Evolutionary conservation across 495 filamentous ascomycete species (phyloP), one percentile per base, ranked within the genome.

Genomic region (Hyaloscypha variabilis): DNA sequence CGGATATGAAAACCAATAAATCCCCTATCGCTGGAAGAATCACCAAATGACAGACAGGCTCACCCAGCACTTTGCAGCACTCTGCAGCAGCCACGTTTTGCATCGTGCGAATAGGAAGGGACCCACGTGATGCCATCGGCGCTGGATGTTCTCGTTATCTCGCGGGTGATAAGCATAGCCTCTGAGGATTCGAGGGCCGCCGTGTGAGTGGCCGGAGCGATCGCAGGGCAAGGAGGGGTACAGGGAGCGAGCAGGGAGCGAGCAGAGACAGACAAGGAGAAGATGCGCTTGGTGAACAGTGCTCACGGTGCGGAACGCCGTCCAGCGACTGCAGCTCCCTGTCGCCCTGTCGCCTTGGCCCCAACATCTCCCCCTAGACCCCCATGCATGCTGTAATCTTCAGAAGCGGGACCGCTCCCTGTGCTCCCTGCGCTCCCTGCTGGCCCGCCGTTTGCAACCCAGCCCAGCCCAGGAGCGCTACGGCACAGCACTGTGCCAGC

Each of bases 111-210:
- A 11, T 2, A 19, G 19, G 39, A 46, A 17, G 39, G 39, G 39
- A 3, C 51, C 8, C 51, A 54, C 49, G 51, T 54, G 51, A 54
- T 0, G 19, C 39, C 17, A 46, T 14, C 8, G 1, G 8, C 25
- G 51, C 21, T 24, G 25, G 19, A 54, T 24, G 51, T 26, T 25
- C 8, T 54, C 13, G 51, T 46, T 46, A 46, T 46, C 39, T 46
- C 17, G 39, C 39, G 39, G 10, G 23, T 25, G 51, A 54, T 54
- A 54, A 54, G 51, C 51, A 54, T 54, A 54, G 51, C 51, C 51
- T 54, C 19, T 10, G 19, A 25, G 51, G 51, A 28, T 24, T 54
- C 19, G 51, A 54, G 10, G 51, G 25, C 8, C 10, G 21, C 6
- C 13, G n/a, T 54, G 23, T 25, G 21, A 25, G 25, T 54, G 51